Conservation (phyloP, 805 yeast species). For the Kurtzmaniella cleridarum region DNA sequence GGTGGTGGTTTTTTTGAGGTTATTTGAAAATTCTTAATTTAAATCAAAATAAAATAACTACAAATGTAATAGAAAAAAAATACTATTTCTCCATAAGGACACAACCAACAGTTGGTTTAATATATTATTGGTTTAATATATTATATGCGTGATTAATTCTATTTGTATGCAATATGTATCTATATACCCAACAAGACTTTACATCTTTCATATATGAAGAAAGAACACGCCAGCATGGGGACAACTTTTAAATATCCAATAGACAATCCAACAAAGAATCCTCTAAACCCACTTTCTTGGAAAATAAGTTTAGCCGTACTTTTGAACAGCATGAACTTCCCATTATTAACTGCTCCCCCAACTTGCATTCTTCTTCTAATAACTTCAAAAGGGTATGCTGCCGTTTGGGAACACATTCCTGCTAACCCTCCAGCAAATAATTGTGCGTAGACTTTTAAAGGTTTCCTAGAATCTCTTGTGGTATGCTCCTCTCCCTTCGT, state of each 20-base stretch:
- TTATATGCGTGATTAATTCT: too few species aligned
- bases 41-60: too few species aligned
- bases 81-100: too few species aligned
- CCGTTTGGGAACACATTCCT: constrained; percentile 91
- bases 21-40: too few species aligned
- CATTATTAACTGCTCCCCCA: constrained; percentile 67
- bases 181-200: constrained; percentile 65
- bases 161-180: neutral
- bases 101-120: too few species aligned
- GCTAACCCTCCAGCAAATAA: constrained; percentile 92
- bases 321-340: constrained; percentile 48
- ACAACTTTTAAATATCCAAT: constrained; percentile 93
- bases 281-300: constrained; percentile 72
- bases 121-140: too few species aligned
- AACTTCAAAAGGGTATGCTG: constrained; percentile 95
- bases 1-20: constrained; percentile 59
- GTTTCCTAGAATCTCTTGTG: constrained; percentile 47
- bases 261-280: constrained; percentile 90
- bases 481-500: constrained; percentile 18
- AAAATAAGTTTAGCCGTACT: constrained; percentile 57
- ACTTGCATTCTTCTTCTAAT: constrained; percentile 94
- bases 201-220: constrained; percentile 86
- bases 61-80: too few species aligned
- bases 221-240: constrained; percentile 97
- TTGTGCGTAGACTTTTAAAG: constrained; percentile 88